phyloP scores from a whole-genome alignment of 495 filamentous ascomycete genomes.

The Pseudotulostoma volvatum region DNA sequence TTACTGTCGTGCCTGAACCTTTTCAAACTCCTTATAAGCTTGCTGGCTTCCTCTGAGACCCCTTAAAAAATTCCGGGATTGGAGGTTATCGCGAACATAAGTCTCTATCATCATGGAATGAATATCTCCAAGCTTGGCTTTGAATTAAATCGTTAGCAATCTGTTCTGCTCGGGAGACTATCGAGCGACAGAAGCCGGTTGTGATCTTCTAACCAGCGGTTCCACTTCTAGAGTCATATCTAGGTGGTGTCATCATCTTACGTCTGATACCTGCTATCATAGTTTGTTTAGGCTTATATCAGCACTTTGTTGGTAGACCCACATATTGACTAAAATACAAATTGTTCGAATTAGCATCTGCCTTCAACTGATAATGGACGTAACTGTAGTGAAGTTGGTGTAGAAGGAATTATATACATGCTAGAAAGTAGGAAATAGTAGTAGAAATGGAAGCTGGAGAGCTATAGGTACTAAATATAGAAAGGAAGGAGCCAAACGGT shows the following conservation, averaged over 20 bases:
- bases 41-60: background rate
- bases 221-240: background rate
- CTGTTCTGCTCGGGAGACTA: background rate
- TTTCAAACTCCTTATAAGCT: background rate
- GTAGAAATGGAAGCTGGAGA: too few relatives aligned
- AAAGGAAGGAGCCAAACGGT: too few relatives aligned
- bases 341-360: background rate
- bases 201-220: background rate
- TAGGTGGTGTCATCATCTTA: background rate
- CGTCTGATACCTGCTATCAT: background rate
- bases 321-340: background rate
- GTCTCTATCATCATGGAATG: background rate
- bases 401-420: too few relatives aligned
- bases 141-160: background rate
- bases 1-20: background rate
- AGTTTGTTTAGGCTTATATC: background rate
- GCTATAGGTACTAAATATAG: too few relatives aligned
- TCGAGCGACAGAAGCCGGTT: background rate
- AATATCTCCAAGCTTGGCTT: background rate
- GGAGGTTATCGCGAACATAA: background rate
- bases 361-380: too few relatives aligned
- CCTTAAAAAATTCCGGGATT: background rate
- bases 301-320: background rate
- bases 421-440: too few relatives aligned
- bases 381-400: too few relatives aligned